Evolutionary conservation across 2,329 filamentous ascomycete species (phyloP).

Genomic region (Bipolaris oryzae): DNA sequence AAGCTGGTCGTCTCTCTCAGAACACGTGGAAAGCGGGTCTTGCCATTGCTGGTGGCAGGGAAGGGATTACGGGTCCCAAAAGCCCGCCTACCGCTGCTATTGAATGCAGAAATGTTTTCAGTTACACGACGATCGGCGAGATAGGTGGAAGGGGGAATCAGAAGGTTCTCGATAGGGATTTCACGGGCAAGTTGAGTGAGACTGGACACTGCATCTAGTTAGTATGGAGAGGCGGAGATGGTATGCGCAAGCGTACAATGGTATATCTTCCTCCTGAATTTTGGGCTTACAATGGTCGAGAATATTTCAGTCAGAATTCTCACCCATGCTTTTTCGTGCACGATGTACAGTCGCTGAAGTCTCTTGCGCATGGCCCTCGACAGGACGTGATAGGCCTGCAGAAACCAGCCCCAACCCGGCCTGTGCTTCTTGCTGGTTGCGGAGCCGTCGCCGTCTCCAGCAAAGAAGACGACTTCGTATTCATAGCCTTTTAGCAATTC

Average conservation of each 20-base stretch:
- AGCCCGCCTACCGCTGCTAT: conserved; percentile 54
- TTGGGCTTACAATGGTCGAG: conserved; percentile 62
- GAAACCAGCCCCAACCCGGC: conserved; percentile 62
- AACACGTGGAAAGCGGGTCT: conserved; percentile 57
- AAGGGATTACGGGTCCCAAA: conserved; percentile 57
- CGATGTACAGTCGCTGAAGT: conserved; percentile 62
- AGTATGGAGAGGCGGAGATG: conserved; percentile 8
- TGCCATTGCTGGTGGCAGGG: conserved; percentile 53
- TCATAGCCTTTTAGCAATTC: conserved; percentile 60
- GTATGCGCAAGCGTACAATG: conserved; percentile 50
- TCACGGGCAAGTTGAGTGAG: conserved; percentile 57
- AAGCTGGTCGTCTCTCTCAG: conserved; percentile 61
- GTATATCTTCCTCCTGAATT: conserved; percentile 63
- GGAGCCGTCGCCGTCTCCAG: conserved; percentile 57
- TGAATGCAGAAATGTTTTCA: conserved; percentile 55
- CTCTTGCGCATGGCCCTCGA: conserved; percentile 61
- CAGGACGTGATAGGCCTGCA: conserved; percentile 63
- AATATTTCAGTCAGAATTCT: conserved; percentile 62
- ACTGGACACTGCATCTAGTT: conserved; percentile 51
- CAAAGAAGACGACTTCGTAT: conserved; percentile 64
- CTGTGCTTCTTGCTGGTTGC: conserved; percentile 55
- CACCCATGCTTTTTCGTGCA: conserved; percentile 64
- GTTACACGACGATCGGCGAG: conserved; percentile 59
- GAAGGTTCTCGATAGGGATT: conserved; percentile 58
- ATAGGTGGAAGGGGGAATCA: conserved; percentile 61